Conservation (phyloP, 352 stramenopile genomes). For the Pythium aristosporum region DNA sequence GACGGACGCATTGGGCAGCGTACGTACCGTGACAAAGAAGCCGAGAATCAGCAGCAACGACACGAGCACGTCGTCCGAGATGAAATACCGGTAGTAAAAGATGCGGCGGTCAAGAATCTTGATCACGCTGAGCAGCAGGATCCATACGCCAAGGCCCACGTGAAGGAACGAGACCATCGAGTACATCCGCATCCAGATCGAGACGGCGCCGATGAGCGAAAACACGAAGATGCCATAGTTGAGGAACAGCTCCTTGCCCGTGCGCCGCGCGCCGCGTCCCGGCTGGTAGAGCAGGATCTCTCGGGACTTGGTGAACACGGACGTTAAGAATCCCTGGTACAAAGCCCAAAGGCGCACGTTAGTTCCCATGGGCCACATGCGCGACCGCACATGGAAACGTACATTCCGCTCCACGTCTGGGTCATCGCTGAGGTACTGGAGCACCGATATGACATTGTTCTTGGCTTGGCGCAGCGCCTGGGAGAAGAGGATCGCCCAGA, state of each 20-base stretch:
- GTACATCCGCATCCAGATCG: constrained; percentile 86
- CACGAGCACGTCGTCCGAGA: constrained; percentile 86
- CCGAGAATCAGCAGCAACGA: constrained; percentile 75
- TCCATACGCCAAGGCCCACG: constrained; percentile 64
- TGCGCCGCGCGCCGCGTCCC: constrained; percentile 48
- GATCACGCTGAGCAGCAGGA: constrained; percentile 61
- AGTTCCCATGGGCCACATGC: too few species aligned
- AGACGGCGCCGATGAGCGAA: constrained; percentile 77
- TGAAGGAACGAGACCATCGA: constrained; percentile 81
- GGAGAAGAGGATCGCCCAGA: constrained; percentile 86
- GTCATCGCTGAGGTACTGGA: constrained; percentile 84
- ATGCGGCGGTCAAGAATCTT: constrained; percentile 83
- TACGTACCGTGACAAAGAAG: constrained; percentile 77
- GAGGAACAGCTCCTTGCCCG: constrained; percentile 81
- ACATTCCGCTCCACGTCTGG: constrained; percentile 72
- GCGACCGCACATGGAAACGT: constrained; percentile 14
- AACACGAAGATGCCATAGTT: constrained; percentile 89
- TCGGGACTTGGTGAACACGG: constrained; percentile 71
- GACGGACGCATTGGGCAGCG: background rate
- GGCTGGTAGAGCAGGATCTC: constrained; percentile 79
- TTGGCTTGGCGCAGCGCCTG: constrained; percentile 84
- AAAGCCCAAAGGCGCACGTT: background rate
- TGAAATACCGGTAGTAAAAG: constrained; percentile 89
- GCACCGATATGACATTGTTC: constrained; percentile 79
- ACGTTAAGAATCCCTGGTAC: constrained; percentile 69